phyloP scores from a whole-genome alignment of 1,139 yeast species.

The Kodamaea alishanica region DNA sequence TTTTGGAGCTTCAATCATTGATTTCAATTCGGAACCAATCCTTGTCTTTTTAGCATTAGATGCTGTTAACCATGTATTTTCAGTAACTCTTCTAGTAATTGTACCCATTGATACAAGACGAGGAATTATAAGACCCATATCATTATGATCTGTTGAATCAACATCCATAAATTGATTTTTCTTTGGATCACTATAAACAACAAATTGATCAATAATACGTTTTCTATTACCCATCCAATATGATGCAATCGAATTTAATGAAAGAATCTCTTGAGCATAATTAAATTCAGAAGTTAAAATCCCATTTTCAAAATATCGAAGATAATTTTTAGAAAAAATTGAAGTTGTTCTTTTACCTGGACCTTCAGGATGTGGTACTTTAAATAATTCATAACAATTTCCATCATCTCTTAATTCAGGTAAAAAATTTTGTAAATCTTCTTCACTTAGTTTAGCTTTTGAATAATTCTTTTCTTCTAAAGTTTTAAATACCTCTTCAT shows the following conservation, averaged over 20 bases:
- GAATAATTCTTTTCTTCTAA: constrained; percentile 54
- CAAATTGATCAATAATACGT: constrained; percentile 80
- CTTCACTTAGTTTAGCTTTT: constrained; percentile 16
- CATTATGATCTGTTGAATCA: constrained; percentile 23
- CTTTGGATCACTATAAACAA: constrained; percentile 47
- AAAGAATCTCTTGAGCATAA: constrained; percentile 73
- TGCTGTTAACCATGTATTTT: constrained; percentile 96
- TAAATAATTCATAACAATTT: constrained; percentile 43
- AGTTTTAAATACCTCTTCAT: constrained; percentile 31
- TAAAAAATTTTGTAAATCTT: constrained; percentile 18
- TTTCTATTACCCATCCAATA: constrained; percentile 94
- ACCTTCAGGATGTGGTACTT: constrained; percentile 92
- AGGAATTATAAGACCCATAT: constrained; percentile 78
- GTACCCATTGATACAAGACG: constrained; percentile 92
- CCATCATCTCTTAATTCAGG: constrained; percentile 25
- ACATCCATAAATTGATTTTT: constrained; percentile 22
- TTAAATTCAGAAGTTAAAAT: constrained; percentile 66
- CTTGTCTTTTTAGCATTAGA: constrained; percentile 84
- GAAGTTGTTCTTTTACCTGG: constrained; percentile 68
- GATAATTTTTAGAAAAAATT: constrained; percentile 75
- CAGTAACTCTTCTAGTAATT: constrained; percentile 92
- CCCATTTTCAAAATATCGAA: constrained; percentile 70
- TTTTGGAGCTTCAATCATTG: constrained; percentile 79
- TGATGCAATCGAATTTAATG: constrained; percentile 73
- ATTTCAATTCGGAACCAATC: constrained; percentile 90